Base-by-base conservation (phyloP, 495 filamentous ascomycete species). In the Penicillium cinerascens region DNA sequence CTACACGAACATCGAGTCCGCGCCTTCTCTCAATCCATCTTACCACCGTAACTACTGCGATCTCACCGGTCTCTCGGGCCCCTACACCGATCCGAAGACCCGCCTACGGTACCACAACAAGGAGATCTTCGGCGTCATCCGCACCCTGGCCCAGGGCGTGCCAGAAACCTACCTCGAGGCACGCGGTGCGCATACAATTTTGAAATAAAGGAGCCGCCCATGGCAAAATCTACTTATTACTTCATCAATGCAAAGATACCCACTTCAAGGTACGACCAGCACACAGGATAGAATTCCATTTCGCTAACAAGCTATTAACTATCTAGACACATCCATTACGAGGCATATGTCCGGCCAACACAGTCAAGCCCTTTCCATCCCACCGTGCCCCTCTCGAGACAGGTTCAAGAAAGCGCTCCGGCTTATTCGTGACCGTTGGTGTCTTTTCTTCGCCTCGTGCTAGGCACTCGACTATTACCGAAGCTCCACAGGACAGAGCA, bases 61-160 rank as follows among this genome's bases (percentile, higher is more conserved):
- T 68, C 80, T 97, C 64, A 97, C 93, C 6, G 95, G 95, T 17
- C 71, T 97, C 55, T 80, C 89, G 10, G 89, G 89, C 16, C 83
- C 86, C 16, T 98, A 98, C 55, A 85, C 88, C 9, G 92, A 97
- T 62, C 93, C 93, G 7, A 97, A 97, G 76, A 92, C 91, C 11
- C 81, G 91, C 43, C 69, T 98, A 57, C 78, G 91, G 29, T 98
- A 97, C 69, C 86, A 92, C 61, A 81, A 97, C 65, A 84, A 80
- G 63, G 93, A 98, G 76, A 81, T 97, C 23, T 98, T 95, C 73
- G 79, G 78, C 15, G 84, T 88, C 18, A 82, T 97, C 33, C 78
- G 89, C 52, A 82, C 75, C 15, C 66, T 98, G 52, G 83, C 83
- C 3, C 89, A 91, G 56, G 88, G 88, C 13, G 80, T 85, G 9